Conservation (phyloP, 306 rosid genomes). For the Alnus glutinosa region DNA sequence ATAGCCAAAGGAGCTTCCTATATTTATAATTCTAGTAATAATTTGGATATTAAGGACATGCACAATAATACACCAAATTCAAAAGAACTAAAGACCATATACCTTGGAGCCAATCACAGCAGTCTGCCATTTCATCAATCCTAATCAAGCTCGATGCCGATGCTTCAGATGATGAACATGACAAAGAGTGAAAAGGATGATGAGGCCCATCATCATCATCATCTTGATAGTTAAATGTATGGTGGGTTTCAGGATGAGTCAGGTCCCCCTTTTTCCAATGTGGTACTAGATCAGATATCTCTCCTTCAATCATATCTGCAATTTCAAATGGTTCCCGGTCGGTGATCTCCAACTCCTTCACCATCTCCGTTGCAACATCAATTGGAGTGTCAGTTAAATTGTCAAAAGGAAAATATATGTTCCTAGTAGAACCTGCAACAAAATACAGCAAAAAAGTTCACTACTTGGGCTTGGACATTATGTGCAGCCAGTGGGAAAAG, state of each 20-base stretch:
- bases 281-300: conserved; percentile 63
- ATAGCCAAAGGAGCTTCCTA: neutral
- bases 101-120: conserved; percentile 61
- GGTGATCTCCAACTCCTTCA: conserved; percentile 77
- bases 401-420: conserved; percentile 81
- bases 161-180: conserved; percentile 61
- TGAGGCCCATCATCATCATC: conserved; percentile 40
- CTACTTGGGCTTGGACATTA: conserved; percentile 14
- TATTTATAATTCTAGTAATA: neutral
- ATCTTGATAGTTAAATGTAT: conserved; percentile 48
- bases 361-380: conserved; percentile 92
- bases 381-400: conserved; percentile 65
- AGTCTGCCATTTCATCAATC: conserved; percentile 41
- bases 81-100: conserved; percentile 33
- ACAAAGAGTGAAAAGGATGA: conserved; percentile 42
- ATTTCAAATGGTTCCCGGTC: conserved; percentile 86
- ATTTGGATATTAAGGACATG: neutral
- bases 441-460: conserved; percentile 22
- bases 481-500: neutral
- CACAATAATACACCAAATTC: neutral
- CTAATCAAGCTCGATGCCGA: conserved; percentile 40
- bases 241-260: conserved; percentile 31
- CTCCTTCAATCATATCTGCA: conserved; percentile 82
- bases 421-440: conserved; percentile 64
- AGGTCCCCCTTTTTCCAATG: conserved; percentile 42